Conservation (phyloP, 2,329 filamentous ascomycete genomes). For the Coniochaeta ligniaria region DNA sequence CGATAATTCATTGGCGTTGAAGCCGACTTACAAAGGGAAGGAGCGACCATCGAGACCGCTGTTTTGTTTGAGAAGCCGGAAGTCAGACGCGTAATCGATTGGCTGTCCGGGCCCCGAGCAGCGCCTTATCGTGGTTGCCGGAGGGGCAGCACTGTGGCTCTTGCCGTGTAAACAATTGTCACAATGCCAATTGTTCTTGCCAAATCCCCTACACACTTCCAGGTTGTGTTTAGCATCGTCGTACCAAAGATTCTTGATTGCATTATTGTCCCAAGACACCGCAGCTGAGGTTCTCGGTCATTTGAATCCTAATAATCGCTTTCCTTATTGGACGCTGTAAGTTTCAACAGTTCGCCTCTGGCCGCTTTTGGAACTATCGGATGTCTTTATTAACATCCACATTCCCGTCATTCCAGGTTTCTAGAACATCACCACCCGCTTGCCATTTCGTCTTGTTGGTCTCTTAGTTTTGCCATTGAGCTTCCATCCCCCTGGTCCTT, state of each 20-base stretch:
- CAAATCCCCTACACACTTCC: background rate
- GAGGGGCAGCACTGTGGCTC: background rate
- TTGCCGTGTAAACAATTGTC: background rate
- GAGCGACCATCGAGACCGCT: background rate
- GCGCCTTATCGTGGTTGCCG: background rate
- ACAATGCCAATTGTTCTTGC: background rate
- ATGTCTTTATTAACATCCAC: background rate
- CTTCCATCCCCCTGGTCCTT: background rate
- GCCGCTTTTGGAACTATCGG: background rate
- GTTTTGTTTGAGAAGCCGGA: constrained; percentile 9
- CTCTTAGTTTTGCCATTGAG: background rate
- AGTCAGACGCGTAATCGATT: constrained; percentile 8
- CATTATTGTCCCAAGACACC: too few species aligned
- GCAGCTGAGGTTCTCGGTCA: too few species aligned
- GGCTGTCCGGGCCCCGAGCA: background rate
- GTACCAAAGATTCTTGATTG: background rate
- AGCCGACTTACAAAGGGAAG: background rate
- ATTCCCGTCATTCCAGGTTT: background rate
- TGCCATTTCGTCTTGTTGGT: background rate
- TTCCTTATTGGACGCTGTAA: background rate
- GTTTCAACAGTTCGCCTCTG: background rate
- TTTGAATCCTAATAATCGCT: background rate
- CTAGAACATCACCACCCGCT: background rate
- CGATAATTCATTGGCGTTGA: background rate
- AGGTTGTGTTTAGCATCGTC: background rate